These are phyloP conservation scores for Plasmodium falciparum DNA, from an alignment of 169 alveolate genomes.

Conservation along the genomic window DNA sequence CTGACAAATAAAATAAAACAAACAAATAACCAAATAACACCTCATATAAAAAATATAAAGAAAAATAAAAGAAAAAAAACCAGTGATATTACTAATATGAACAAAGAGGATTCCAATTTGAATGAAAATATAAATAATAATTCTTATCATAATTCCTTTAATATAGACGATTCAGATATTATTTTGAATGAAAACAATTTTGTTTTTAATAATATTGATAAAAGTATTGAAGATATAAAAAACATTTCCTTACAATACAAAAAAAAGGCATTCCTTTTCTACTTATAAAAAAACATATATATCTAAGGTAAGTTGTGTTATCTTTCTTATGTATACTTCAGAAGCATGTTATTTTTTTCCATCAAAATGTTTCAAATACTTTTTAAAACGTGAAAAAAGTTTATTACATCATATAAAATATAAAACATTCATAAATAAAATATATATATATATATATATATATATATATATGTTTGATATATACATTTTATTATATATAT, in stretches of 20 bases:
- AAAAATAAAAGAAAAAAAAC: not conserved
- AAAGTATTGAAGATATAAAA: slow-evolving; percentile 17
- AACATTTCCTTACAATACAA: slow-evolving; percentile 21
- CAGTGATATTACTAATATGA: not conserved
- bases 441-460: too few species aligned
- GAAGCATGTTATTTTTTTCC: too few species aligned
- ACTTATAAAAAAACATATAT: slow-evolving; percentile 3
- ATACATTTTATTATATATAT: too few species aligned
- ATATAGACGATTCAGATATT: slow-evolving; percentile 4
- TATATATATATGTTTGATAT: too few species aligned
- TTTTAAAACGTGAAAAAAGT: too few species aligned
- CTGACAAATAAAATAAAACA: not conserved
- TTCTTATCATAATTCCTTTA: not conserved
- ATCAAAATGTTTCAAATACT: too few species aligned
- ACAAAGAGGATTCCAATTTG: not conserved
- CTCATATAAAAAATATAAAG: not conserved
- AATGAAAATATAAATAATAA: not conserved
- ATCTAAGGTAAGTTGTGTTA: too few species aligned
- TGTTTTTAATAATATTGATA: slow-evolving; percentile 24
- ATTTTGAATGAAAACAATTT: slow-evolving; percentile 14
- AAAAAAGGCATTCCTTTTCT: slow-evolving; percentile 54
- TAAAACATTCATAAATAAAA: too few species aligned
- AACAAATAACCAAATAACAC: not conserved
- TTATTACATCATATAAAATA: too few species aligned
- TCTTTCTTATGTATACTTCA: too few species aligned